Percentiles rank a stretch among this genome's conserved stretches.
These are phyloP conservation scores for Pulveroboletus sp. DNA, from an alignment of 768 basidiomycete genomes.

Conservation along the genomic window DNA sequence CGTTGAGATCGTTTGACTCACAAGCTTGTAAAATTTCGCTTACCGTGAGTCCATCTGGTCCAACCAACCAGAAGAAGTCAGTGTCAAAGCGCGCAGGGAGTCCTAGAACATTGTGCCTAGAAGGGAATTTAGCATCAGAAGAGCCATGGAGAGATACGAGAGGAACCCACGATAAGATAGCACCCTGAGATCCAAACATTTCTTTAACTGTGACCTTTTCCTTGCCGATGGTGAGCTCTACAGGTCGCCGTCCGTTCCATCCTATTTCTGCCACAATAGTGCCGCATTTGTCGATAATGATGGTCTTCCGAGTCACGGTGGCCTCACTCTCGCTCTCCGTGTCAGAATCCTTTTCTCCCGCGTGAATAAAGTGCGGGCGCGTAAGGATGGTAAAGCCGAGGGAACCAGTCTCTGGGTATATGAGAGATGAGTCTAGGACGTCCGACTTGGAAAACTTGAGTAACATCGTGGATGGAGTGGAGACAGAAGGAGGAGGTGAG, in stretches of 20 bases:
- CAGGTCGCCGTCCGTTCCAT: constrained; percentile 51
- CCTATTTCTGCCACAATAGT: constrained; percentile 41
- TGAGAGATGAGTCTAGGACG: constrained; percentile 51
- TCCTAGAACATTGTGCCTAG: constrained; percentile 53
- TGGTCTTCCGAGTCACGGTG: constrained; percentile 37
- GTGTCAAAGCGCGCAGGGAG: constrained; percentile 61
- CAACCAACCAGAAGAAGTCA: constrained; percentile 56
- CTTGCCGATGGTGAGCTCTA: constrained; percentile 45
- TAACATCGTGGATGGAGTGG: constrained; percentile 36
- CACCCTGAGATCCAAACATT: constrained; percentile 53
- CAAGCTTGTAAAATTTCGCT: constrained; percentile 13
- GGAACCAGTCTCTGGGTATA: constrained; percentile 49
- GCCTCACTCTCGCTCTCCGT: constrained; percentile 26
- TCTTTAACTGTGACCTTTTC: constrained; percentile 48
- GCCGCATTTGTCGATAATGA: constrained; percentile 40
- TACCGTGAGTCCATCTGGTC: constrained; percentile 49
- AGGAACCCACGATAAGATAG: constrained; percentile 47
- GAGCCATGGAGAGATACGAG: background rate
- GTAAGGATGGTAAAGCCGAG: constrained; percentile 49
- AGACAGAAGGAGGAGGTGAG: background rate
- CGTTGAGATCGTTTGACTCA: constrained; percentile 3
- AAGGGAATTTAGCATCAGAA: background rate
- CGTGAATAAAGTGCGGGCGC: constrained; percentile 28
- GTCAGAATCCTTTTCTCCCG: constrained; percentile 26
- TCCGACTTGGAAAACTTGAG: constrained; percentile 56